Base-by-base conservation (phyloP, 306 rosid species). In the Chamaecrista fasciculata region DNA sequence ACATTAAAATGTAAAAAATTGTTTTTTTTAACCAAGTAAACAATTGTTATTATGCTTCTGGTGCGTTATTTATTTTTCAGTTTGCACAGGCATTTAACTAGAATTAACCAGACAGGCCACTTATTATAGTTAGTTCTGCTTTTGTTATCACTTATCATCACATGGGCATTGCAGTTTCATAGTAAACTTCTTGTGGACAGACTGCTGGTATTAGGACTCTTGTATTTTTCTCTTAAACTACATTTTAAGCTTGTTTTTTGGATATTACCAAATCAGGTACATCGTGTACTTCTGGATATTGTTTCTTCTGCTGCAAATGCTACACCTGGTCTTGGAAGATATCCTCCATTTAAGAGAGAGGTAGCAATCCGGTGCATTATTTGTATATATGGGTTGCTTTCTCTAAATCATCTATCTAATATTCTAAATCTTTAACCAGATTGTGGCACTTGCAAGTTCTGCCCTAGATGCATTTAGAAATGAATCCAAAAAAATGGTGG, bases 331-430 rank as follows among this genome's bases (percentile, higher is more conserved):
- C 99, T 94, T 57, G 99, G 99, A 82, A 85, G 97, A 76, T 94
- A 94, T 74, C 99, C 96, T 78, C 95, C 99, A 66, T 94, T 88
- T 81, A 94, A 94, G 89, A 90, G 92, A 85, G 99, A 94, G 97
- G 99, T 90, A 78, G 67, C 50, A 44, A 42, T 25, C 37, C 59
- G 50, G n/a, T 29, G 50, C 50, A 18, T 4, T 53, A 66, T 70
- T 61, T 52, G 40, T 62, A 24, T 11, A 47, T 53, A 53, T 15
- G 15, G 26, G 59, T 21, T 49, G 19, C 5, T 58, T 28, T 44
- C 71, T 67, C 37, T 52, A 50, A 44, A 37, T 47, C 28, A 52
- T 19, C 7, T 24, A 14, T 66, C 76, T 71, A 7, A 67, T 74
- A 64, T 70, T 73, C 47, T 79, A 18, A 77, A 65, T 53, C 67